Conservation (phyloP, 257 asterid species). For the Plectranthus barbatus region DNA sequence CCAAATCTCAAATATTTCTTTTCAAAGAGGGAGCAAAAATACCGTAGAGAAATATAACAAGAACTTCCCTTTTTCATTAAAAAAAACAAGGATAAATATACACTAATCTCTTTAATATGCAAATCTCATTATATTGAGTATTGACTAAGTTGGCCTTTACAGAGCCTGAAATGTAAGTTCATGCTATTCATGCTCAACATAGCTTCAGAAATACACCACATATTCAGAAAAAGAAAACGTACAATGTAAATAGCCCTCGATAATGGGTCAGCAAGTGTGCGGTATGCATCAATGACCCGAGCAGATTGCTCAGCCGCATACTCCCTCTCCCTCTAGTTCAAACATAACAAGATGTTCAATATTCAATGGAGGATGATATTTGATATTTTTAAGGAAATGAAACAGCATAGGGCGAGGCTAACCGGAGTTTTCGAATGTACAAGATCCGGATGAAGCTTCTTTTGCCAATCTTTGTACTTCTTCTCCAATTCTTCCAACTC, state of each 20-base stretch:
- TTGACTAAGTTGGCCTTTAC: background rate
- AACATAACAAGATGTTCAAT: slow-evolving; percentile 4
- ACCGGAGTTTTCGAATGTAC: slow-evolving; percentile 91
- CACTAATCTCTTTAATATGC: background rate
- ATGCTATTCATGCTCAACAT: background rate
- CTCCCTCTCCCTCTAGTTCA: slow-evolving; percentile 68
- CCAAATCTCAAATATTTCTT: background rate
- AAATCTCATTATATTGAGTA: background rate
- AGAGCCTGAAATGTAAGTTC: background rate
- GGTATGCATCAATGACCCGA: slow-evolving; percentile 78
- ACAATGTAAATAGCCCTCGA: slow-evolving; percentile 77
- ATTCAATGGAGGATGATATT: background rate
- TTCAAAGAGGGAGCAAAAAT: background rate
- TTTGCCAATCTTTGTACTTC: slow-evolving; percentile 91
- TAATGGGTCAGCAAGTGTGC: slow-evolving; percentile 69
- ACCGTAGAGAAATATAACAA: background rate
- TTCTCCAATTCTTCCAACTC: slow-evolving; percentile 58
- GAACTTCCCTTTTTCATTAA: background rate
- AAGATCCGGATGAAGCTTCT: slow-evolving; percentile 94
- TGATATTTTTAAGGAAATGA: background rate
- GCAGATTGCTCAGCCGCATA: slow-evolving; percentile 97
- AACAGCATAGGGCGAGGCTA: slow-evolving; percentile 3
- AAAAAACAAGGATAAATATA: background rate
- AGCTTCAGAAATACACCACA: background rate
- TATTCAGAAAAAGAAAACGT: slow-evolving; percentile 22